Evolutionary conservation across 108 stramenopile species (phyloP).

Genomic region (Chaetoceros muelleri): DNA sequence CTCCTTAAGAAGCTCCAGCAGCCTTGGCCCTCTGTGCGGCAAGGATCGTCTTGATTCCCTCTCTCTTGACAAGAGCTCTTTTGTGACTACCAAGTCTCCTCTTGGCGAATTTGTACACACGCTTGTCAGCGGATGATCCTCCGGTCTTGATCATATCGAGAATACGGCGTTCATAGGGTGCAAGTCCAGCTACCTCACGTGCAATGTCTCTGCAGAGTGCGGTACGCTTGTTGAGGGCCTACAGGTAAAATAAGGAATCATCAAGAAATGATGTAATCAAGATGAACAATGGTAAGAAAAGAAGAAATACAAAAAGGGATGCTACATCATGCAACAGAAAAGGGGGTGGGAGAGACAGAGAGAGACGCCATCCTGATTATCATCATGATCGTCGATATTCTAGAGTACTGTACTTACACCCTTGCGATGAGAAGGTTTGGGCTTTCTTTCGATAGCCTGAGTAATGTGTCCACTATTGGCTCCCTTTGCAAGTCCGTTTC

Average conservation of each 20-base stretch:
- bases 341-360: background rate
- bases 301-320: background rate
- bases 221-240: constrained; percentile 72
- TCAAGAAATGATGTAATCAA: background rate
- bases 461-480: constrained; percentile 68
- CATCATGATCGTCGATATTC: too few relatives aligned
- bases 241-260: constrained; percentile 5
- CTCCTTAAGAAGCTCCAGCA: constrained; percentile 60
- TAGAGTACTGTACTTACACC: too few relatives aligned
- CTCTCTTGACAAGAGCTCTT: constrained; percentile 95
- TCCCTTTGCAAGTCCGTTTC: constrained; percentile 78
- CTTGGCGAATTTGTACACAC: constrained; percentile 99
- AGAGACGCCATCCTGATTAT: constrained; percentile 1
- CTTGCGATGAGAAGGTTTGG: constrained; percentile 58
- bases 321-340: background rate
- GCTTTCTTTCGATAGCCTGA: constrained; percentile 37
- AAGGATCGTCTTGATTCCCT: constrained; percentile 95
- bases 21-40: constrained; percentile 78
- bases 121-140: constrained; percentile 94
- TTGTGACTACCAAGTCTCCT: constrained; percentile 96
- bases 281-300: background rate
- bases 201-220: constrained; percentile 82
- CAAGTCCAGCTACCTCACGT: constrained; percentile 94
- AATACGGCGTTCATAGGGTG: constrained; percentile 98
- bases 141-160: constrained; percentile 99